A percentile compares a stretch with the other conserved stretches of the same genome.
Evolutionary conservation across 176 grass and related monocot genomes (phyloP).

Genomic region (Carex kokanica): DNA sequence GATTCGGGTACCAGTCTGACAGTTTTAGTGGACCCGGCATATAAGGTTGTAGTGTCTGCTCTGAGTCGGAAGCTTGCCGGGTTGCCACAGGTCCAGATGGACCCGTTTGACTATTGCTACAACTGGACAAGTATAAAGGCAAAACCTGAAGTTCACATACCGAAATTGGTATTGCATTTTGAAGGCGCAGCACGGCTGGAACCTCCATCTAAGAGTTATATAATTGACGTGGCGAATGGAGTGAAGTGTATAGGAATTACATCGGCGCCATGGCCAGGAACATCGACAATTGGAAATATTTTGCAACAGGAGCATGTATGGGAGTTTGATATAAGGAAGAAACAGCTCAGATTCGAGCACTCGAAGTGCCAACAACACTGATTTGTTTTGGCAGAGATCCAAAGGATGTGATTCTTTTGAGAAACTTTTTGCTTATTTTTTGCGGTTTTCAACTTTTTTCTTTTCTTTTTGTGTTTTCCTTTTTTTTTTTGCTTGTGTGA

Average conservation of each 20-base stretch:
- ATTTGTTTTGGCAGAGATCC: conserved; percentile 15
- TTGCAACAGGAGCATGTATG: conserved; percentile 88
- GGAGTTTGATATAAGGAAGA: conserved; percentile 48
- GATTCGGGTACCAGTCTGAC: conserved; percentile 78
- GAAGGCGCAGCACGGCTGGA: conserved; percentile 39
- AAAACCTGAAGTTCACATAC: conserved; percentile 19
- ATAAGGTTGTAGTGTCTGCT: conserved; percentile 36
- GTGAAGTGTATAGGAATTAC: conserved; percentile 58
- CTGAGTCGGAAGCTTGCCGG: conserved; percentile 34
- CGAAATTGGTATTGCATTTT: conserved; percentile 44
- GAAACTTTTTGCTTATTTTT: not conserved
- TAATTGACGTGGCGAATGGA: conserved; percentile 51
- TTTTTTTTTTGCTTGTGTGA: conserved; percentile 26
- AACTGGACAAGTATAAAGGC: conserved; percentile 43
- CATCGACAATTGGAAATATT: conserved; percentile 53
- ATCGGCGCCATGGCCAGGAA: conserved; percentile 18
- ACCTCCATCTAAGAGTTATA: conserved; percentile 52
- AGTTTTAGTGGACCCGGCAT: conserved; percentile 38
- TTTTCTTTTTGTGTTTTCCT: not conserved
- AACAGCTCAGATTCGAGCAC: conserved; percentile 47
- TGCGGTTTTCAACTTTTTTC: not conserved
- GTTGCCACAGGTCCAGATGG: conserved; percentile 33
- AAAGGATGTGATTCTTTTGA: conserved; percentile 12
- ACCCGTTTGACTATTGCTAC: conserved; percentile 74
- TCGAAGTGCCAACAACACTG: conserved; percentile 43